Conservation (phyloP, 2,329 filamentous ascomycete genomes). For the Neoarthrinium moseri region DNA sequence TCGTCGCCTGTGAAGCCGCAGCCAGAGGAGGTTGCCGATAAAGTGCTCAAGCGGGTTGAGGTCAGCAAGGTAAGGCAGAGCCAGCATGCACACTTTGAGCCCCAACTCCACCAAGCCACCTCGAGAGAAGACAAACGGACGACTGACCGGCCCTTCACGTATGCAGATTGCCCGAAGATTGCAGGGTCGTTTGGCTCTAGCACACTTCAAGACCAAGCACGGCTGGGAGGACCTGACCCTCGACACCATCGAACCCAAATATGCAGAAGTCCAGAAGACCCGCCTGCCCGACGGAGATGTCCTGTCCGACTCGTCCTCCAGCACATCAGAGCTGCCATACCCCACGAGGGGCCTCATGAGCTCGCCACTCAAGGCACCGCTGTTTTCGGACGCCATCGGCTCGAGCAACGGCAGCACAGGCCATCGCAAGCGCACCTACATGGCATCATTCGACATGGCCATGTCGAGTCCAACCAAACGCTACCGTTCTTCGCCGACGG, state of each 20-base stretch:
- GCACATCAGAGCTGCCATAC: constrained; percentile 74
- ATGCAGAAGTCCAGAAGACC: constrained; percentile 75
- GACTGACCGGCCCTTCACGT: constrained; percentile 15
- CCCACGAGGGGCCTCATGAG: constrained; percentile 71
- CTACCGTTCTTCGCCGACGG: constrained; percentile 63
- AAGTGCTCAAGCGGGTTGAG: constrained; percentile 70
- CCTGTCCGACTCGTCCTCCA: constrained; percentile 84
- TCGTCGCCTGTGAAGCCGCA: constrained; percentile 62
- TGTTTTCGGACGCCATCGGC: constrained; percentile 81
- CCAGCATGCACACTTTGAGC: too few species aligned
- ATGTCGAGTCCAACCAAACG: constrained; percentile 65
- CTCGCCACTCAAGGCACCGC: constrained; percentile 77
- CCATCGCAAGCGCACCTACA: constrained; percentile 63
- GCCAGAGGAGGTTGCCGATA: constrained; percentile 64
- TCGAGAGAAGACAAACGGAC: constrained; percentile 12
- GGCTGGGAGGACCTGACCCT: constrained; percentile 90
- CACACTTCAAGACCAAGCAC: constrained; percentile 96
- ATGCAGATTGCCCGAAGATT: constrained; percentile 85
- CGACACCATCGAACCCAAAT: constrained; percentile 79
- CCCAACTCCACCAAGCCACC: constrained; percentile 8
- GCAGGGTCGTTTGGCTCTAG: constrained; percentile 90
- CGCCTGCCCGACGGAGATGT: constrained; percentile 69
- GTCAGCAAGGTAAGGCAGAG: constrained; percentile 65
- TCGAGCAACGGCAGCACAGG: constrained; percentile 67
- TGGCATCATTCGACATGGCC: constrained; percentile 52